These are phyloP conservation scores for Chrysopogon serrulatus DNA, from an alignment of 176 grass and related monocot genomes.

Conservation along the genomic window DNA sequence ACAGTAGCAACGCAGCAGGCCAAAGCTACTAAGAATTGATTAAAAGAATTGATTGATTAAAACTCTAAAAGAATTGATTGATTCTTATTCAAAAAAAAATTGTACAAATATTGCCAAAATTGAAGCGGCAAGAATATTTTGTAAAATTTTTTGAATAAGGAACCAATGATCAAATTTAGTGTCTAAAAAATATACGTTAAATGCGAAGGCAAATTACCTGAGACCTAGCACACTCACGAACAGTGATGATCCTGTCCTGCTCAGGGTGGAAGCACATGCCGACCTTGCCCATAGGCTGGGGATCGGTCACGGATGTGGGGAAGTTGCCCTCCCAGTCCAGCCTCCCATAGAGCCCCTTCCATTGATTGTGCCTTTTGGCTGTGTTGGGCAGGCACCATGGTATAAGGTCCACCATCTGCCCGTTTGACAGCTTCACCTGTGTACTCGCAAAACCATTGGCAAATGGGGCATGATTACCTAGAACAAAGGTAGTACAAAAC, in stretches of 20 bases:
- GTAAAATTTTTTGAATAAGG: too few relatives aligned
- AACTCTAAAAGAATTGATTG: background rate
- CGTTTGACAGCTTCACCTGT: slow-evolving; percentile 75
- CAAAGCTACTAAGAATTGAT: background rate
- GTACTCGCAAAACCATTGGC: background rate
- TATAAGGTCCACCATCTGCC: slow-evolving; percentile 61
- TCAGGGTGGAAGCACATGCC: slow-evolving; percentile 96
- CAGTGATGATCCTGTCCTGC: slow-evolving; percentile 80
- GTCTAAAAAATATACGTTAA: too few relatives aligned
- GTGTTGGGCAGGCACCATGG: slow-evolving; percentile 77
- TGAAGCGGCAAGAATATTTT: too few relatives aligned
- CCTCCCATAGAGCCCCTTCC: slow-evolving; percentile 71
- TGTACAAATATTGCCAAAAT: too few relatives aligned
- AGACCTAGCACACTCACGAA: slow-evolving; percentile 76
- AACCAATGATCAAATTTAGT: background rate
- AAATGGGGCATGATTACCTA: background rate
- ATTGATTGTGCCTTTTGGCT: slow-evolving; percentile 77
- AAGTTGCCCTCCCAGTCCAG: slow-evolving; percentile 87
- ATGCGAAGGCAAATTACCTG: slow-evolving; percentile 42
- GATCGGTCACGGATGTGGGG: slow-evolving; percentile 82
- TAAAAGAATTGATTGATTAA: background rate
- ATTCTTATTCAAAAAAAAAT: too few relatives aligned
- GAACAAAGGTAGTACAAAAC: background rate
- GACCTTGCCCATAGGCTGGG: slow-evolving; percentile 94
- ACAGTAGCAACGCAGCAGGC: background rate